phyloP scores from a whole-genome alignment of 1,284 basidiomycete species.

The Schizopora paradoxa region DNA sequence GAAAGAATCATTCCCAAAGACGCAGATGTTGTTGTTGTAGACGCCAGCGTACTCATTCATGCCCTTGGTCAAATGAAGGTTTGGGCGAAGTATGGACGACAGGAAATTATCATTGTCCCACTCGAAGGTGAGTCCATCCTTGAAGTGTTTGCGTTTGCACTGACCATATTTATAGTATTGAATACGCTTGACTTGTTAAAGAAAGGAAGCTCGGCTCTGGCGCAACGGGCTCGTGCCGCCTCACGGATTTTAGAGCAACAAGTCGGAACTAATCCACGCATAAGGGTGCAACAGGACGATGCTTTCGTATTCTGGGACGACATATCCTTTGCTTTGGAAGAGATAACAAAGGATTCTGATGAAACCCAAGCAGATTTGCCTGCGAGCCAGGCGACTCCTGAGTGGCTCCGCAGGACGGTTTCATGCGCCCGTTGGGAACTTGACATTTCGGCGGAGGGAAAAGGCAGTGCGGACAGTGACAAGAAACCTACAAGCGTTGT shows the following conservation, averaged over 20 bases:
- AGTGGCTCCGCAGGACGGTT: slow-evolving; percentile 76
- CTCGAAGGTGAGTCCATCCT: slow-evolving; percentile 67
- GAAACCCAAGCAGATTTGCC: slow-evolving; percentile 20
- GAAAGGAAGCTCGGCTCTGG: slow-evolving; percentile 76
- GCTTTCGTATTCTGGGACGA: slow-evolving; percentile 75
- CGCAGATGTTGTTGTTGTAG: slow-evolving; percentile 74
- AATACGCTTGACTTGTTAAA: slow-evolving; percentile 93
- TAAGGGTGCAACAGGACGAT: slow-evolving; percentile 71
- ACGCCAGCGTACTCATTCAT: slow-evolving; percentile 84
- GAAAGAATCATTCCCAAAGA: slow-evolving; percentile 52
- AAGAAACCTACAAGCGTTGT: slow-evolving; percentile 44
- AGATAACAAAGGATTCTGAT: slow-evolving; percentile 20
- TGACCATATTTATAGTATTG: slow-evolving; percentile 49
- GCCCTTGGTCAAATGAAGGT: slow-evolving; percentile 76
- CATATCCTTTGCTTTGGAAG: slow-evolving; percentile 41
- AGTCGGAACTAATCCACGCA: slow-evolving; percentile 72
- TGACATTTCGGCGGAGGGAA: slow-evolving; percentile 18
- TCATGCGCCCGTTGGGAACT: slow-evolving; percentile 74
- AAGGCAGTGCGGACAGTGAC: too few relatives aligned
- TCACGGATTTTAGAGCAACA: slow-evolving; percentile 79
- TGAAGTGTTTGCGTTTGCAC: not conserved
- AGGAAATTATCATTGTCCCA: slow-evolving; percentile 75
- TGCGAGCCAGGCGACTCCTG: slow-evolving; percentile 45
- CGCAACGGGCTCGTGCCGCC: slow-evolving; percentile 76
- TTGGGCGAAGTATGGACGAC: slow-evolving; percentile 68